Base-by-base conservation (phyloP, 75 land plant species). In the Ceratopteris richardii region DNA sequence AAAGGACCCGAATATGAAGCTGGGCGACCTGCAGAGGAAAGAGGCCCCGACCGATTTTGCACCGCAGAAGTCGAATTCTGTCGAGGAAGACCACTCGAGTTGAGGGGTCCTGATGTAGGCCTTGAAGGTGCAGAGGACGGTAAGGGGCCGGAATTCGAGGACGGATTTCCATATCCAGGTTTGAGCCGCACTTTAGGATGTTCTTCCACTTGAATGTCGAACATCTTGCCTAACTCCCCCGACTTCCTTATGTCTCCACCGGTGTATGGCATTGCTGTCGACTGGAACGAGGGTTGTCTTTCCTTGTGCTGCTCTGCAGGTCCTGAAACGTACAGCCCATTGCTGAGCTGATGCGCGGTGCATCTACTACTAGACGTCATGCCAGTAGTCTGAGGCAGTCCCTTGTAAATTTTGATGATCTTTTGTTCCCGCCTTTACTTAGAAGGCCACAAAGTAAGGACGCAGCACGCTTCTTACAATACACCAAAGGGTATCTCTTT, bases 171-270 rank as follows among this genome's bases (percentile, higher is more conserved):
- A 63, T 18, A 70, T 56, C 62, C 48, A 53, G 42, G 70, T 53
- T 31, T 61, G 47, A 63, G 65, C 67, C 48, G 62, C 22, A 31
- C 28, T 23, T 51, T 63, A 11, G 16, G 24, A 13, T 68, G 33
- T 16, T 51, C 54, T 23, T 77, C 80, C 0, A 58, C 77, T 42
- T 65, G 76, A 24, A 82, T 64, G 46, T 80, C 86, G 64, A 83
- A 80, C 86, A 83, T 83, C 54, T 83, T 83, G 0, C 84, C 86
- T 9, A 83, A 71, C 44, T 83, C 86, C 29, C 86, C 86, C 29
- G 86, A 83, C 66, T 73, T 83, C 57, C 77, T 80, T 26, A 83
- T 76, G 61, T 83, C 86, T 16, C 86, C 86, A 44, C 88, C 88
- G 51, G 81, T 85, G 73, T 84, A 80, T 10, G 81, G 79, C 68